Percentiles rank a stretch among this genome's conserved stretches.
Evolutionary conservation across 306 rosid species (phyloP).

Genomic region (Parietaria judaica): DNA sequence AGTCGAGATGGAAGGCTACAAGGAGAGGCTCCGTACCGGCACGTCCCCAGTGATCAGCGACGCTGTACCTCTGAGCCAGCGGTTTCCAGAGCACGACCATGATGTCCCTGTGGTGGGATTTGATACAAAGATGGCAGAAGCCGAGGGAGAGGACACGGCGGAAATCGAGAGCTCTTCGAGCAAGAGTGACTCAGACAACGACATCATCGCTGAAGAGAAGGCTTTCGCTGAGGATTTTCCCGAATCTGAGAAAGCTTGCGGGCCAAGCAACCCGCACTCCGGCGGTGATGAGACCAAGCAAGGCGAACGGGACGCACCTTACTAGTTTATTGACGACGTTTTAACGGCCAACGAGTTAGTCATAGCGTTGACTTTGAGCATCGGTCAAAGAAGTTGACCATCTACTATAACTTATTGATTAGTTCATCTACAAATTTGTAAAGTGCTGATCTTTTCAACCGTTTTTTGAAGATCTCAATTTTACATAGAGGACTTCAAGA

Average conservation of each 20-base stretch:
- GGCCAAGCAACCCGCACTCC: background rate
- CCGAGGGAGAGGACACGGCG: constrained; percentile 28
- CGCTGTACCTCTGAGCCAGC: constrained; percentile 66
- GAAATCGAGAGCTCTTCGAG: constrained; percentile 43
- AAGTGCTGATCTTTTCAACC: background rate
- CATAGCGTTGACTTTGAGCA: background rate
- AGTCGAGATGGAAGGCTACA: constrained; percentile 74
- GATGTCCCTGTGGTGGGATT: constrained; percentile 33
- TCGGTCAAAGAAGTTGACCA: background rate
- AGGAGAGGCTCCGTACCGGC: constrained; percentile 47
- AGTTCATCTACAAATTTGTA: background rate
- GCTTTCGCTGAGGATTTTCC: constrained; percentile 27
- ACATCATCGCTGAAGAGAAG: constrained; percentile 22
- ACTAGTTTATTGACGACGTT: background rate
- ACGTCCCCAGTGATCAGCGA: constrained; percentile 50
- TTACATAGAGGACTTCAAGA: background rate
- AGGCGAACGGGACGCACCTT: background rate
- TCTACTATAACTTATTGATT: too few species aligned
- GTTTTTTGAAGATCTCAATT: constrained; percentile 10
- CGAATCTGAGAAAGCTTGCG: constrained; percentile 10
- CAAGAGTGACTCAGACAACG: constrained; percentile 45
- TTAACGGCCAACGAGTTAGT: background rate
- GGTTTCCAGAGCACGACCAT: constrained; percentile 42
- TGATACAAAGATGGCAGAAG: constrained; percentile 36
- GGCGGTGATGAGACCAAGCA: background rate